Evolutionary conservation across 805 yeast genomes (phyloP).

Genomic region (Ogataea siamensis): DNA sequence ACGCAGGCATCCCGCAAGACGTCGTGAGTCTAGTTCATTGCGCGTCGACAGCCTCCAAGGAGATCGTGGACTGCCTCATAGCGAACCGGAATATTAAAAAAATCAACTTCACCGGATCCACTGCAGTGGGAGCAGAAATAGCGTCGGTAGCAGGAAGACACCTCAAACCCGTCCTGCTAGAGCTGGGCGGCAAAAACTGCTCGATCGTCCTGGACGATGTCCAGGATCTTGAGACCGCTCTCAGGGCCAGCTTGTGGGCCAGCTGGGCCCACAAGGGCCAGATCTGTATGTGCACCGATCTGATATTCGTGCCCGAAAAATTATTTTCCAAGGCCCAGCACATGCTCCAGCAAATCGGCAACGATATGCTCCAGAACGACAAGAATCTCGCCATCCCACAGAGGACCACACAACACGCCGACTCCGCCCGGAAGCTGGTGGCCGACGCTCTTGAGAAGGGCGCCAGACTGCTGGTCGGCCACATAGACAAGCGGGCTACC

Average conservation of each 20-base stretch:
- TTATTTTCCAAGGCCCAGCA: constrained; percentile 34
- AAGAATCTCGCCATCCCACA: constrained; percentile 25
- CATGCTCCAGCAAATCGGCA: constrained; percentile 17
- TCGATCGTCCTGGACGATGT: constrained; percentile 34
- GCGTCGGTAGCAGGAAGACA: constrained; percentile 37
- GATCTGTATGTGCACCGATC: constrained; percentile 47
- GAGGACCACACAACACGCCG: constrained; percentile 31
- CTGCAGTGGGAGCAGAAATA: constrained; percentile 38
- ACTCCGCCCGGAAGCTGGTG: constrained; percentile 29
- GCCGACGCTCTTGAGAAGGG: constrained; percentile 40
- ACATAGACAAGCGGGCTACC: constrained; percentile 1
- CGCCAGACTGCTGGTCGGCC: constrained; percentile 32
- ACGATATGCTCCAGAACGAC: constrained; percentile 15
- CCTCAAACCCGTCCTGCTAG: constrained; percentile 42
- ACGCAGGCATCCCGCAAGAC: constrained; percentile 40
- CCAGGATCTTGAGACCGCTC: constrained; percentile 36
- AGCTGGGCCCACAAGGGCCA: constrained; percentile 47
- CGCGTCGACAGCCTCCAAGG: constrained; percentile 27
- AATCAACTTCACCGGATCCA: constrained; percentile 47
- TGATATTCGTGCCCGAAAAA: constrained; percentile 36
- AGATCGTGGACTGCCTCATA: constrained; percentile 30
- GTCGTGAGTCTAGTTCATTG: constrained; percentile 38
- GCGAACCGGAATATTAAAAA: constrained; percentile 32
- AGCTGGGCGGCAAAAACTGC: constrained; percentile 46
- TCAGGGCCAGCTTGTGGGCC: constrained; percentile 31